Conservation (phyloP, 805 yeast genomes). For the Millerago galiae region DNA sequence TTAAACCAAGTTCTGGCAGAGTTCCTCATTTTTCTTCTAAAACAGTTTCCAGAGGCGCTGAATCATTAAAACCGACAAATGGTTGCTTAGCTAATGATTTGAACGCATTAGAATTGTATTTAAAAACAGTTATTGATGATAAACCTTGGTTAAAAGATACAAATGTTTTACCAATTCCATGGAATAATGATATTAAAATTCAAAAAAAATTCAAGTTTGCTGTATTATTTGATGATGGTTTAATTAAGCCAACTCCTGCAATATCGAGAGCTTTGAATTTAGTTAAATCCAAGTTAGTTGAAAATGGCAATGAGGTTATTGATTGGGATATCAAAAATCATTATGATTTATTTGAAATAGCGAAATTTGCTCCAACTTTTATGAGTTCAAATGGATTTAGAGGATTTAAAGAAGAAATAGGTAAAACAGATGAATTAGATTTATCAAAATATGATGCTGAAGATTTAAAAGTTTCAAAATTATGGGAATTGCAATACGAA, state of each 20-base stretch:
- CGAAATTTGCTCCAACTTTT: slow-evolving; percentile 19
- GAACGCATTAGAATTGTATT: slow-evolving; percentile 28
- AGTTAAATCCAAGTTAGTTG: slow-evolving; percentile 19
- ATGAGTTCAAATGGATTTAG: slow-evolving; percentile 24
- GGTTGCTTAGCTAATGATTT: slow-evolving; percentile 38
- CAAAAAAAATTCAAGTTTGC: slow-evolving; percentile 33
- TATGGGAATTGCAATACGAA: slow-evolving; percentile 36
- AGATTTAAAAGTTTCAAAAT: slow-evolving; percentile 30
- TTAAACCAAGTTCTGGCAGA: slow-evolving; percentile 38
- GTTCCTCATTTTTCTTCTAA: slow-evolving; percentile 31
- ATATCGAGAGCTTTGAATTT: slow-evolving; percentile 39
- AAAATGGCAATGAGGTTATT: slow-evolving; percentile 36
- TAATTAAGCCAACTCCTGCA: slow-evolving; percentile 49
- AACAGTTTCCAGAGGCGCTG: slow-evolving; percentile 30
- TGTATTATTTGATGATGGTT: slow-evolving; percentile 33
- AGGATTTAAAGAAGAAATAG: background rate
- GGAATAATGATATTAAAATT: slow-evolving; percentile 24
- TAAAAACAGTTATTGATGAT: slow-evolving; percentile 21
- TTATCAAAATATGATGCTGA: slow-evolving; percentile 26
- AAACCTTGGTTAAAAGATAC: slow-evolving; percentile 38
- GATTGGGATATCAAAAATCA: slow-evolving; percentile 32
- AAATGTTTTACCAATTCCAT: slow-evolving; percentile 31
- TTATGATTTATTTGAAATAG: slow-evolving; percentile 2
- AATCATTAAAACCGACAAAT: slow-evolving; percentile 33
- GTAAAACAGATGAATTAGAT: slow-evolving; percentile 33